phyloP scores from a whole-genome alignment of 2,329 filamentous ascomycete genomes.

The Hypoxylon sp. region DNA sequence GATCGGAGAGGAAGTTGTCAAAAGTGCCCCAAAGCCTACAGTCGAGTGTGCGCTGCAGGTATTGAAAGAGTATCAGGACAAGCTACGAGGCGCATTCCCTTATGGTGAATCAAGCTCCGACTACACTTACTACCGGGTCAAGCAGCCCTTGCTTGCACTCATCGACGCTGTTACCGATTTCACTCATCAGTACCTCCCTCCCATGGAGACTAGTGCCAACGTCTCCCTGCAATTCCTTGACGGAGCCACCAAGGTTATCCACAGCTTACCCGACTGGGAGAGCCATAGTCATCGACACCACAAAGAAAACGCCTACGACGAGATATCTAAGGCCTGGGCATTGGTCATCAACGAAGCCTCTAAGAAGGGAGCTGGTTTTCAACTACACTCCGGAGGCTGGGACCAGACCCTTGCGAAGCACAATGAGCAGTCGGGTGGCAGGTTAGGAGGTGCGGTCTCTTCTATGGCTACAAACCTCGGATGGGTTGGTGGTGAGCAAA shows the following conservation, averaged over 20 bases:
- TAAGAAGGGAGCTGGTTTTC: constrained; percentile 90
- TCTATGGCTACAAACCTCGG: constrained; percentile 78
- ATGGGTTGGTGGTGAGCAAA: constrained; percentile 70
- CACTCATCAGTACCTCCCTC: constrained; percentile 93
- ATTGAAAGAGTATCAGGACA: constrained; percentile 80
- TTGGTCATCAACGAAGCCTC: constrained; percentile 89
- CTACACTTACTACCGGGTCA: constrained; percentile 94
- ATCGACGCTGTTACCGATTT: constrained; percentile 93
- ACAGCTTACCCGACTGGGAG: constrained; percentile 90
- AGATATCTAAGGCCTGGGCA: constrained; percentile 93
- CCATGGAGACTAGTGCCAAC: constrained; percentile 84
- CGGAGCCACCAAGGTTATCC: constrained; percentile 87
- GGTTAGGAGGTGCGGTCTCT: constrained; percentile 80
- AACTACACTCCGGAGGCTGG: constrained; percentile 90
- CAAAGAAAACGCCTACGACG: constrained; percentile 95
- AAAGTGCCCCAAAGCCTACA: constrained; percentile 85
- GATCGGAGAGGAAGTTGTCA: constrained; percentile 84
- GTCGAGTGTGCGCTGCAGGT: constrained; percentile 82
- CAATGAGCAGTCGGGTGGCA: constrained; percentile 84
- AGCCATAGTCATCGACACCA: constrained; percentile 87
- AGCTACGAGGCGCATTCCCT: constrained; percentile 81
- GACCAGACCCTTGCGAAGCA: constrained; percentile 87
- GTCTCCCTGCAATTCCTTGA: constrained; percentile 88
- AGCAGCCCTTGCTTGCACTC: constrained; percentile 79
- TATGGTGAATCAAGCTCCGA: constrained; percentile 87